Base-by-base conservation (phyloP, 176 grass and related monocot species). In the Aegilops bicornis region DNA sequence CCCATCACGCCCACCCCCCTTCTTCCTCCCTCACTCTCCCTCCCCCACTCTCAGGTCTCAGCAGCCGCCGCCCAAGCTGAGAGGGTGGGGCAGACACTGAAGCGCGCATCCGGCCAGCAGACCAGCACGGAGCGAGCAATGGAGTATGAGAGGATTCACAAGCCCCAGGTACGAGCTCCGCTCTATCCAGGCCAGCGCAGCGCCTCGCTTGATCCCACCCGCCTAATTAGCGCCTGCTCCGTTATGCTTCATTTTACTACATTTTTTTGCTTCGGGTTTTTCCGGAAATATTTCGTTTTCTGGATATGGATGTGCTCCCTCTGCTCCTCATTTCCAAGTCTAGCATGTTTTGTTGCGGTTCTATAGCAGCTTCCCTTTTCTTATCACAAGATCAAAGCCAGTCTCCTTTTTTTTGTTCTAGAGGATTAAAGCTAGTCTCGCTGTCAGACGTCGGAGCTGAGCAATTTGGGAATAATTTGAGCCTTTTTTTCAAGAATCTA, bases 81-180 rank as follows among this genome's bases (percentile, higher is more conserved):
- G 16, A 47, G 43, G 12, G 43, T 4, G 43, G 3, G 13, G 13
- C 12, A 13, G 79, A 10, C 79, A 64, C 68, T 48, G 35, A 40
- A 1, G 48, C 48, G 6, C 48, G 14, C 48, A 17, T 52, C 48
- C 8, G 20, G 65, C 48, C 48, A 52, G 50, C 48, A 2, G 50
- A 54, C 50, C 50, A 19, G 40, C 69, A 42, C 64, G 58, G 72
- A 30, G 85, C 84, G 72, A 42, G 85, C 84, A 86, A 99, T 99
- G 97, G 97, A 99, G 85, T 96, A 99, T 73, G 92, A 99, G 89
- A 91, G 92, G 90, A 99, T 99, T 72, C 90, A 91, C 90, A 96
- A 96, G 84, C 87, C 88, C 11, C 94, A 94, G 97, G 97, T 99
- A 87, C 77, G 88, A 54, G 45, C 82, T 83, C 56, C 6, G 19